Base-by-base conservation (phyloP, 345 rosid species). In the Erucastrum elatum region DNA sequence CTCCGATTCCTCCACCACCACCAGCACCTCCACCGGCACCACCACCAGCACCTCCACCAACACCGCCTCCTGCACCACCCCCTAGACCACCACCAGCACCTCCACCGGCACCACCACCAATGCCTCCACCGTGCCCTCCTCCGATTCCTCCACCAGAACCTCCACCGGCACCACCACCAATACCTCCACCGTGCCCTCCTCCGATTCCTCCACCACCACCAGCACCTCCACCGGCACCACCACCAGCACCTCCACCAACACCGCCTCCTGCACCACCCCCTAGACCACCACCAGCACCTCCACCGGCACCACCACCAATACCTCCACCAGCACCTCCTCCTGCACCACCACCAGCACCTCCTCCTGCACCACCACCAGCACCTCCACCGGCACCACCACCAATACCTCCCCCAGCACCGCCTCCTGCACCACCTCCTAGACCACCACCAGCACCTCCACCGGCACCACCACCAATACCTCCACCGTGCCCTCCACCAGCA, bases 81-180 rank as follows among this genome's bases (percentile, higher is more conserved):
- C 81, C 81, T 3, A 74, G 77, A 0, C 80, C 79, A 11, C 74
- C 82, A 2, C 85, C 87, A 0, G 46, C 55, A 2, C 75, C 83
- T 0, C 49, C 75, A 25, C 75, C 75, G 11, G 49, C 16, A 2
- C 74, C 86, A 15, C 70, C 76, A 0, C 73, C 80, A 0, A 39
- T 35, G 15, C 76, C 85, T 0, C 71, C 46, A 64, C 78, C 78
- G 7, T 3, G 12, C 8, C 46, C 46, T 1, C 5, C 44, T 1
- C 44, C 44, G 0, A 31, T 3, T 39, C 46, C 46, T 39, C 46
- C 73, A 0, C 74, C 71, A 1, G 11, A n/a, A 0, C 85, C 85
- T 8, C 70, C 76, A 0, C 73, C 79, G 0, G n/a, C 17, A 1
- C 74, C 86, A 11, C 70, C 73, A 0, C 73, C 80, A 2, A 41